Evolutionary conservation across 2,329 filamentous ascomycete genomes (phyloP).

Genomic region (Aspergillus calidoustus): DNA sequence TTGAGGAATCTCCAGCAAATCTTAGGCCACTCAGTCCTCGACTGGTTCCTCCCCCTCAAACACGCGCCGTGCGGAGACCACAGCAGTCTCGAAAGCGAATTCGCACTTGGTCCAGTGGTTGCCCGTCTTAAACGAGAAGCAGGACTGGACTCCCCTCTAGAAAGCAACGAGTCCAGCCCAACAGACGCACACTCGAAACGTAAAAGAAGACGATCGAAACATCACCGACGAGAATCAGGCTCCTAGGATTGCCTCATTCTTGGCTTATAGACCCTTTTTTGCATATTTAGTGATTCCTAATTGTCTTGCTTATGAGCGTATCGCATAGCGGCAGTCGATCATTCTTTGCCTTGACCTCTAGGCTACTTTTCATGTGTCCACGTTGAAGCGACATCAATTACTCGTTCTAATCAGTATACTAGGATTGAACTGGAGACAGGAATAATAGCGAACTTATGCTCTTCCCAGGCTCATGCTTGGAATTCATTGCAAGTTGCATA

Average conservation of each 20-base stretch:
- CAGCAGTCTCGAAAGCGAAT: slow-evolving; percentile 68
- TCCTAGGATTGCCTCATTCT: neutral
- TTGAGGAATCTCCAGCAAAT: slow-evolving; percentile 75
- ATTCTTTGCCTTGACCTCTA: neutral
- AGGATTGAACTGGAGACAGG: neutral
- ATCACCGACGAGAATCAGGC: slow-evolving; percentile 13
- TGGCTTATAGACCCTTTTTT: neutral
- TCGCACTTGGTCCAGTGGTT: slow-evolving; percentile 67
- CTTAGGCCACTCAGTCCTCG: slow-evolving; percentile 71
- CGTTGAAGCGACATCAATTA: neutral
- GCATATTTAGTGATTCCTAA: slow-evolving; percentile 1
- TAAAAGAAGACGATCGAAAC: slow-evolving; percentile 23
- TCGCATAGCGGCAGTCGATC: neutral
- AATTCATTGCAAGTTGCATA: neutral
- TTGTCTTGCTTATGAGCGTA: neutral
- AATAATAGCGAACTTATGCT: neutral
- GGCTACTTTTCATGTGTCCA: neutral
- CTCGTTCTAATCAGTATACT: neutral
- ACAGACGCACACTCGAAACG: slow-evolving; percentile 14
- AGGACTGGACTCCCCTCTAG: slow-evolving; percentile 35
- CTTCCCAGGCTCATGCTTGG: neutral
- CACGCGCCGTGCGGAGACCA: slow-evolving; percentile 76
- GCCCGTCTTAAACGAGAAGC: slow-evolving; percentile 56
- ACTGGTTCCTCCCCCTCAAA: slow-evolving; percentile 81
- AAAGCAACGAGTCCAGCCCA: slow-evolving; percentile 6